Base-by-base conservation (phyloP, 2,329 filamentous ascomycete species). In the Trichophyton schoenleinii region DNA sequence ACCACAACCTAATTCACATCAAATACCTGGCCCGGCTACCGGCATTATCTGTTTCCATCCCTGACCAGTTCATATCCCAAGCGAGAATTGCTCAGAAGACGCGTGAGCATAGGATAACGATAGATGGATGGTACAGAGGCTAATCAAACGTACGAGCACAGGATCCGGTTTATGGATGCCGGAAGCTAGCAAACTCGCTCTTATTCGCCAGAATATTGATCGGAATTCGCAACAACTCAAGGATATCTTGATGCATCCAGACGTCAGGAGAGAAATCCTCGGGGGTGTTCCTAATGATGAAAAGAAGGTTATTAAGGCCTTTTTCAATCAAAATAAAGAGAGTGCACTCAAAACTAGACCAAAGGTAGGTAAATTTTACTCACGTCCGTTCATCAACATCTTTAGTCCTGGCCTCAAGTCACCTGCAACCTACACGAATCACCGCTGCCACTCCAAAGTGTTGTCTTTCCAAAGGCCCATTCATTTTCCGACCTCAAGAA, bases 261-360 rank as follows among this genome's bases (percentile, higher is more conserved):
- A 72, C 0, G 82, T 94, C 69, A 82, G 83, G 63, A 78, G 78
- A 60, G 80, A 79, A 4, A 91, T 91, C 70, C 80, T 92, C 57
- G 80, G 81, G 1, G 78, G 79, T 3, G 74, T 78, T 20, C 72
- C 78, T 60, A 77, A 79, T 58, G 78, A 83, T 60, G 80, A 84
- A 63, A 79, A 82, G 63, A 82, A 82, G 57, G 85, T 80, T 18
- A 73, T 94, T 3, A 80, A 83, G 65, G 87, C 87, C 0, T 95
- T 96, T 72, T 80, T 82, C 22, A 79, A 78, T 49, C 78, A 80
- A 66, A 96, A 95, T 68, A 77, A 82, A 65, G 83, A 85, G 63
- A 87, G 83, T 64, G 89, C 90, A 13, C 78, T 96, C 58, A 95
- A 95, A 79, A 92, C 84, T 42, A 86, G 87, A 70, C 91, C 91